phyloP scores from a whole-genome alignment of 331 rosid genomes.

The Spiraea crenata region DNA sequence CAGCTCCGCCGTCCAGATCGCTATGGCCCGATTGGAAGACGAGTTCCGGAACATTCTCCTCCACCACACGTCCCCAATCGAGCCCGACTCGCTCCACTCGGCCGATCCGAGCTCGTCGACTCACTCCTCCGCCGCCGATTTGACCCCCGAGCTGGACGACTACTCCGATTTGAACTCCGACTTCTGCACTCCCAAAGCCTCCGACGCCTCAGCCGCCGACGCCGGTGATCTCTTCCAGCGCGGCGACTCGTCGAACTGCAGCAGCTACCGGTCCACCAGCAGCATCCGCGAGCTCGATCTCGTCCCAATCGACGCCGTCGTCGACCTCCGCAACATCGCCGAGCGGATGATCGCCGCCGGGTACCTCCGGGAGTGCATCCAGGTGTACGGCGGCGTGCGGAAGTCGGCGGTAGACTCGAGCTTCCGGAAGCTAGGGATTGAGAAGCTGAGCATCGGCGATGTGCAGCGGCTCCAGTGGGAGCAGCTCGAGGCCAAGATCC shows the following conservation, averaged over 20 bases:
- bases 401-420: constrained; percentile 77
- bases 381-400: constrained; percentile 86
- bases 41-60: constrained; percentile 90
- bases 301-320: constrained; percentile 68
- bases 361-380: constrained; percentile 80
- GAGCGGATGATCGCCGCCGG: constrained; percentile 87
- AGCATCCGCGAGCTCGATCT: constrained; percentile 97
- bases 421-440: constrained; percentile 68
- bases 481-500: constrained; percentile 78
- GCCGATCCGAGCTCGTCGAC: constrained; percentile 53
- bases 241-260: constrained; percentile 19
- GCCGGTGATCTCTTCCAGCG: constrained; percentile 43
- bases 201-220: constrained; percentile 5
- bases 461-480: constrained; percentile 94
- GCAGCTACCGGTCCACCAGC: constrained; percentile 66
- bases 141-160: constrained; percentile 31
- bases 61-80: constrained; percentile 64
- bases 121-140: constrained; percentile 12
- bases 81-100: constrained; percentile 42
- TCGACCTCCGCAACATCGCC: constrained; percentile 76
- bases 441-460: constrained; percentile 89
- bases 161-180: constrained; percentile 24
- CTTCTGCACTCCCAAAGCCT: constrained; percentile 5
- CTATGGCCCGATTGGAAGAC: constrained; percentile 95
- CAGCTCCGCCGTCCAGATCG: constrained; percentile 84